These are phyloP conservation scores for Solanum microdontum DNA, from an alignment of 257 asterid genomes.

Conservation along the genomic window DNA sequence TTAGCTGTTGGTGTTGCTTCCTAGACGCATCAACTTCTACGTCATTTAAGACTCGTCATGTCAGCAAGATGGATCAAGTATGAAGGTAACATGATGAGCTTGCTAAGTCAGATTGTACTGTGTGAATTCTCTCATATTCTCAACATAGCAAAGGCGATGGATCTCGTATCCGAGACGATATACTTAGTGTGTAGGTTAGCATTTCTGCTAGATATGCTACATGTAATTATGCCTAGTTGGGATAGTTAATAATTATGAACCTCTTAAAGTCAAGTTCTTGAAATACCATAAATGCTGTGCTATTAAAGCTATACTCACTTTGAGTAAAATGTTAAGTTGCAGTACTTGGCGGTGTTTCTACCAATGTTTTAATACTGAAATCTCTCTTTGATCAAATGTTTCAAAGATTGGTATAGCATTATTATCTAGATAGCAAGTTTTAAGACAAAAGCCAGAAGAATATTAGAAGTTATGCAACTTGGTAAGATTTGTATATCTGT, in stretches of 20 bases:
- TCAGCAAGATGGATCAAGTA: neutral
- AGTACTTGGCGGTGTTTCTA: neutral
- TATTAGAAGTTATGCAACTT: neutral
- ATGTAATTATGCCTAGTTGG: neutral
- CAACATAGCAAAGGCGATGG: neutral
- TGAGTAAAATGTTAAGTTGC: neutral
- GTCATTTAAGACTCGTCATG: neutral
- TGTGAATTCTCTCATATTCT: neutral
- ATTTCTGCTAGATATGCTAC: neutral
- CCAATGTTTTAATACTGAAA: neutral
- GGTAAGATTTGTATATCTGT: neutral
- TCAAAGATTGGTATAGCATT: neutral
- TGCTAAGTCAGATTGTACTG: neutral
- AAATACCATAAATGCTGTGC: neutral
- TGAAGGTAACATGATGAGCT: neutral
- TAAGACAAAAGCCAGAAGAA: neutral
- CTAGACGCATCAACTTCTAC: neutral
- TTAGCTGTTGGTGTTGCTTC: constrained; percentile 25
- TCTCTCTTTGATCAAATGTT: neutral
- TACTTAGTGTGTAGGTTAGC: neutral
- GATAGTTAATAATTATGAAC: neutral
- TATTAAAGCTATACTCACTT: neutral
- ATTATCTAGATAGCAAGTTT: neutral
- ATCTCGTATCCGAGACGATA: neutral
- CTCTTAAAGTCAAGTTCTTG: neutral